These are phyloP conservation scores for Aspergillus ostianus DNA, from an alignment of 495 filamentous ascomycete genomes.

Conservation along the genomic window DNA sequence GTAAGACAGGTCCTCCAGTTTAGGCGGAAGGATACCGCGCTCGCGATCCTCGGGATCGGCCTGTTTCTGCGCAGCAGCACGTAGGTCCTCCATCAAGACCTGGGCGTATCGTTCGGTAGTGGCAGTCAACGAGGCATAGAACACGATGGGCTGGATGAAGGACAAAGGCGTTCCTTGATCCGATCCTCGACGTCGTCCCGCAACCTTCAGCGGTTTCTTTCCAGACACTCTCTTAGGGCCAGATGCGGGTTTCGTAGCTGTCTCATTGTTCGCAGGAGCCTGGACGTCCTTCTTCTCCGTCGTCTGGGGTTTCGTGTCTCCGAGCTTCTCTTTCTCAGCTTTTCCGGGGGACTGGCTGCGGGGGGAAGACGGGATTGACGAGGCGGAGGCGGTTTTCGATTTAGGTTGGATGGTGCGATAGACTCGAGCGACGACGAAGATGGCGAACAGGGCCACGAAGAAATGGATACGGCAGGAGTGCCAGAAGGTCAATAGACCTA, in stretches of 20 bases:
- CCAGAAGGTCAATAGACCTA: constrained; percentile 39
- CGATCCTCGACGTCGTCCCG: constrained; percentile 20
- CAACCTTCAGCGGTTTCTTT: constrained; percentile 33
- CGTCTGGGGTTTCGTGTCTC: background rate
- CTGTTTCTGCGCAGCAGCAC: constrained; percentile 29
- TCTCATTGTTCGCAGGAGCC: constrained; percentile 13
- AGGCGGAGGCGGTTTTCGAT: constrained; percentile 28
- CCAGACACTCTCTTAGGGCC: constrained; percentile 44
- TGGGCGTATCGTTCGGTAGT: constrained; percentile 70
- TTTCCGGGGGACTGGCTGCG: constrained; percentile 33
- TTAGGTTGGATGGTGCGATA: constrained; percentile 26
- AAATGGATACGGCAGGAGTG: constrained; percentile 40
- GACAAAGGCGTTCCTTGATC: constrained; percentile 22
- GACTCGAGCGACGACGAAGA: constrained; percentile 26
- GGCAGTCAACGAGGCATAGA: constrained; percentile 82
- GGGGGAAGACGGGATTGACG: constrained; percentile 37
- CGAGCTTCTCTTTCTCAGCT: constrained; percentile 13
- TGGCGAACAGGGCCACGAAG: constrained; percentile 27
- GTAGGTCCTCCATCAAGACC: constrained; percentile 53
- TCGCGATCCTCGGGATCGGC: constrained; percentile 31
- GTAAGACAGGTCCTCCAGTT: constrained; percentile 76
- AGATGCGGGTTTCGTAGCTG: constrained; percentile 16
- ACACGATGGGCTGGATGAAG: constrained; percentile 72
- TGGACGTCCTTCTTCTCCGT: constrained; percentile 8
- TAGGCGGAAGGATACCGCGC: constrained; percentile 51